phyloP scores from a whole-genome alignment of 192 early-diverging fungal genomes.

The Umbelopsis sp. region DNA sequence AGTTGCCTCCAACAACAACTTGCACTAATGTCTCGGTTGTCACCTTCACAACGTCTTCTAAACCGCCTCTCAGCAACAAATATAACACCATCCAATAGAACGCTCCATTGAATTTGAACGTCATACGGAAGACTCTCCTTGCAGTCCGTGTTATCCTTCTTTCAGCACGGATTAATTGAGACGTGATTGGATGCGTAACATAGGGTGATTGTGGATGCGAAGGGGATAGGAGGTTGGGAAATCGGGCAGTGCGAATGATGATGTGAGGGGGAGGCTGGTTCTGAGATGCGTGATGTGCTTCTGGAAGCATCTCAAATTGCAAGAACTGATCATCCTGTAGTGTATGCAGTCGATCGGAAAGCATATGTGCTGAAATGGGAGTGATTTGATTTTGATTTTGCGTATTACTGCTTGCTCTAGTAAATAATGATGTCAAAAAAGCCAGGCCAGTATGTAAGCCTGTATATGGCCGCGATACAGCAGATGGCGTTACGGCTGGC shows the following conservation, averaged over 20 bases:
- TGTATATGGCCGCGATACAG: conserved; percentile 18
- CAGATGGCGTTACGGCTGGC: conserved; percentile 9
- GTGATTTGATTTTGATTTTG: neutral
- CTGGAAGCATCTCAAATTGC: conserved; percentile 6
- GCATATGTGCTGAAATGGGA: neutral
- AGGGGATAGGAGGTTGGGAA: conserved; percentile 33
- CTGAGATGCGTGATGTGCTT: neutral
- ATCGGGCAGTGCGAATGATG: conserved; percentile 14
- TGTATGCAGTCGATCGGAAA: conserved; percentile 8
- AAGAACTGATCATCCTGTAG: neutral
- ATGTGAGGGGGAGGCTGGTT: neutral
- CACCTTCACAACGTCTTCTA: conserved; percentile 28
- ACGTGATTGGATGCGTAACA: conserved; percentile 26
- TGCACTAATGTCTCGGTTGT: conserved; percentile 1
- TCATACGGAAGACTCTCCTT: conserved; percentile 24
- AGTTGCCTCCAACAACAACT: conserved; percentile 8
- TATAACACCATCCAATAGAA: conserved; percentile 39
- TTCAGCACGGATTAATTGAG: conserved; percentile 25
- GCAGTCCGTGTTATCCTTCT: conserved; percentile 22
- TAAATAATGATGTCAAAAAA: conserved; percentile 34
- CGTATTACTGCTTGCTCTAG: neutral
- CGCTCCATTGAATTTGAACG: conserved; percentile 35
- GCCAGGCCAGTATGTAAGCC: conserved; percentile 30
- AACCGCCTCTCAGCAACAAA: conserved; percentile 30
- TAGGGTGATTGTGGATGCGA: conserved; percentile 32